Evolutionary conservation across 345 rosid genomes (phyloP).

Genomic region (Sonneratia caseolaris): DNA sequence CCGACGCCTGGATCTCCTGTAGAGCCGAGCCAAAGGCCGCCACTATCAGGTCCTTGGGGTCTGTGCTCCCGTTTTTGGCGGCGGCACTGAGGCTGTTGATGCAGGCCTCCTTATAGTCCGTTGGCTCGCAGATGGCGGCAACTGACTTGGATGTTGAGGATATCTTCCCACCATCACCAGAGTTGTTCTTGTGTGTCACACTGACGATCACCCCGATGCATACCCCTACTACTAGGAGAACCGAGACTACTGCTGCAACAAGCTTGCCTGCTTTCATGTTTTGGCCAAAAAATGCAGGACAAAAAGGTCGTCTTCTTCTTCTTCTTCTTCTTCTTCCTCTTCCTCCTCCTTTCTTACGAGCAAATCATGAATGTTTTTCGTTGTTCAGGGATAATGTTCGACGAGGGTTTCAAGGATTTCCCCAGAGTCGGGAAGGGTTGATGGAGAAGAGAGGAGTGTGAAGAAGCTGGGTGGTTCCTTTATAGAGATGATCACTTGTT

Average conservation of each 20-base stretch:
- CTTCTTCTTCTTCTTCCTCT: no score
- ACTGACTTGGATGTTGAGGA: conserved; percentile 22
- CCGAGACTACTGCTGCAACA: conserved; percentile 15
- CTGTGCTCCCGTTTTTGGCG: conserved; percentile 12
- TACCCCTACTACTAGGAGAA: conserved; percentile 23
- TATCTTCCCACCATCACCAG: neutral
- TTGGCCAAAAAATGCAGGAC: neutral
- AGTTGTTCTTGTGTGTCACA: neutral
- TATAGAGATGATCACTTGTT: neutral
- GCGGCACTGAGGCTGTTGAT: conserved; percentile 13
- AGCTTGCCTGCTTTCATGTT: conserved; percentile 11
- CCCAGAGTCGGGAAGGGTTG: neutral
- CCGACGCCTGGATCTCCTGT: conserved; percentile 14
- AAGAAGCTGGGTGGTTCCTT: neutral
- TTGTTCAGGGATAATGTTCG: neutral
- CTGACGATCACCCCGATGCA: conserved; percentile 18
- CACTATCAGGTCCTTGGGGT: conserved; percentile 25
- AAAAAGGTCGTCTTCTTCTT: neutral
- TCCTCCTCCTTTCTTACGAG: neutral
- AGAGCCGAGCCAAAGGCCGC: conserved; percentile 27
- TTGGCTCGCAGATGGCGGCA: conserved; percentile 20
- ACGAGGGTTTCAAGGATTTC: neutral
- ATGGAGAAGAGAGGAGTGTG: neutral
- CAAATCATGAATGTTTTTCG: neutral
- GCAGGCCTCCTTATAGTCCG: conserved; percentile 31